These are phyloP conservation scores for Phoma herbarum DNA, from an alignment of 2,329 filamentous ascomycete genomes.

Conservation along the genomic window DNA sequence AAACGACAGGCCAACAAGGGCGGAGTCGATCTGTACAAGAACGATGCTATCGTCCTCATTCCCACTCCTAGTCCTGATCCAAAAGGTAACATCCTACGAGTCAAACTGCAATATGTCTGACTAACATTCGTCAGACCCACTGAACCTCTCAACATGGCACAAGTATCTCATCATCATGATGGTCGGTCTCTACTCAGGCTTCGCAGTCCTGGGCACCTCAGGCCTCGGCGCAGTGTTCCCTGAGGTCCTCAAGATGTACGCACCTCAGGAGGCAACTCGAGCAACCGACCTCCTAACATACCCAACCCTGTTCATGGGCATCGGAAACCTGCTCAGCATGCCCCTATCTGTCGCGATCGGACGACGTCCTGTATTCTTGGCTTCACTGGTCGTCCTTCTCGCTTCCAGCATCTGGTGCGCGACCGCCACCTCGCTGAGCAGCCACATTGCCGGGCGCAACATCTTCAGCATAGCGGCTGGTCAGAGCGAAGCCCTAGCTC, in stretches of 20 bases:
- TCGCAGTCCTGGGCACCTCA: neutral
- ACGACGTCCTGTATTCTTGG: neutral
- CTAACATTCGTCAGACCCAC: neutral
- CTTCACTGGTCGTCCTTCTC: neutral
- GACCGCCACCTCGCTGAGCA: neutral
- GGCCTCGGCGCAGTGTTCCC: neutral
- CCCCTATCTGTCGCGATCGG: neutral
- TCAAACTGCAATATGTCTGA: neutral
- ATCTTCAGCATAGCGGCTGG: conserved; percentile 1
- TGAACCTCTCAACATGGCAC: neutral
- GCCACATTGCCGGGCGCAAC: neutral
- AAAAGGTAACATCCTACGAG: neutral
- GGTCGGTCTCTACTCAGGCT: neutral
- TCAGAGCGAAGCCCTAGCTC: neutral
- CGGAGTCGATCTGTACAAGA: neutral
- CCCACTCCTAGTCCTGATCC: neutral
- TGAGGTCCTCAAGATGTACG: neutral
- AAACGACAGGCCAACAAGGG: neutral
- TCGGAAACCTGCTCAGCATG: neutral
- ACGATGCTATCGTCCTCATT: neutral
- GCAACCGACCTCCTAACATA: neutral
- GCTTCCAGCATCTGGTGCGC: neutral
- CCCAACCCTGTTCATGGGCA: neutral
- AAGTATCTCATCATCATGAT: neutral
- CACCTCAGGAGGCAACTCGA: neutral